Evolutionary conservation across 495 filamentous ascomycete genomes (phyloP), one percentile per base, ranked within the genome.

Genomic region (Hypoxylon cercidicola): DNA sequence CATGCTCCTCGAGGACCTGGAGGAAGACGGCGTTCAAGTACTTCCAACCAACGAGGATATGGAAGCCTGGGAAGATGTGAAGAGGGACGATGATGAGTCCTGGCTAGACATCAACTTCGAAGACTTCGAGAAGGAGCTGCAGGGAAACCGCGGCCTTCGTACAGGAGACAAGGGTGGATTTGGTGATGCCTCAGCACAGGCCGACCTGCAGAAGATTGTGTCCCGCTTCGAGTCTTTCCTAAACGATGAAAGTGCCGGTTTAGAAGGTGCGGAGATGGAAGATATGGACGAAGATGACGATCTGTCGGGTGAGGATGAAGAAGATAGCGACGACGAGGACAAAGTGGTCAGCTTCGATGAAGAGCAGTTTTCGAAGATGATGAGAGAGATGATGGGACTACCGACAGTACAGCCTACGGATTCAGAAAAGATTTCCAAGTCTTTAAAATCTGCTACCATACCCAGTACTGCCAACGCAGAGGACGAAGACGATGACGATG

Each of bases 381-480:
- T 98, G 92, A 87, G 88, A 53, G 93, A 96, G 72, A 97, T 97
- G 91, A 95, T 95, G 91, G 91, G 91, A 10, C 81, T 96, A 75
- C 89, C 91, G 18, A 50, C 75, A 10, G 72, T 75, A 43, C 62
- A 72, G 21, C 16, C 34, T 13, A 53, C 32, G 23, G 30, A 62
- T 45, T 32, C 39, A 18, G 13, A 40, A 13, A 69, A 74, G 46
- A 62, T 54, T 45, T 37, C 77, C 4, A 77, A 74, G n/a, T 21
- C 59, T 23, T 67, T 71, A 18, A 15, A 40, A 3, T 59, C 51
- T 16, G 58, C 18, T 13, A 25, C 30, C 5, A 11, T 30, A 37
- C 13, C 15, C 8, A 44, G 4, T 40, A 75, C 77, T n/a, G 76
- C 75, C 18, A 78, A 72, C n/a, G 51, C 35, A 11, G 64, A 60